A percentile compares a stretch with the other conserved stretches of the same genome.
These are phyloP conservation scores for Lachancea lanzarotensis DNA, from an alignment of 805 yeast genomes.

Conservation along the genomic window DNA sequence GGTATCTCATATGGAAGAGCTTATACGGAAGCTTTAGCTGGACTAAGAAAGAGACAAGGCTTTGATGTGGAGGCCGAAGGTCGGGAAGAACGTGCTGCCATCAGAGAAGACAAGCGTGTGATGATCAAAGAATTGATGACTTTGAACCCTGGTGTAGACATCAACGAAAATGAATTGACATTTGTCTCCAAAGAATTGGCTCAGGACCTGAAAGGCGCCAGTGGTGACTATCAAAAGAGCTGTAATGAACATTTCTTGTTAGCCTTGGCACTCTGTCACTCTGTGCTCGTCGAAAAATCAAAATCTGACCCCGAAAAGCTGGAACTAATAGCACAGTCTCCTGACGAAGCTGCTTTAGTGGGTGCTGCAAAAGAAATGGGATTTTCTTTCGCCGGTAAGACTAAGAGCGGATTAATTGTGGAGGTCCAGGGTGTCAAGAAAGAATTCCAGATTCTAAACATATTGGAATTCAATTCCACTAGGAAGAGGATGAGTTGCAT, in stretches of 20 bases:
- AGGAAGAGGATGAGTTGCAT: conserved; percentile 86
- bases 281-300: conserved; percentile 65
- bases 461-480: conserved; percentile 73
- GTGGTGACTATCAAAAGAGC: conserved; percentile 42
- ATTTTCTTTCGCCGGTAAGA: conserved; percentile 55
- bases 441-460: conserved; percentile 65
- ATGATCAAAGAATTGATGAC: conserved; percentile 47
- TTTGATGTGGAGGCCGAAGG: conserved; percentile 62
- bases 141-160: conserved; percentile 34
- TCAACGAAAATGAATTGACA: conserved; percentile 56
- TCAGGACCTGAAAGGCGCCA: conserved; percentile 49
- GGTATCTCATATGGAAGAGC: conserved; percentile 72
- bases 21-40: conserved; percentile 77
- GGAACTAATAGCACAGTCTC: conserved; percentile 69
- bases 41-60: conserved; percentile 72
- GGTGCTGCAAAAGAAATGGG: conserved; percentile 77
- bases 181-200: conserved; percentile 64
- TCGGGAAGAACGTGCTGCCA: conserved; percentile 43
- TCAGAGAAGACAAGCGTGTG: conserved; percentile 49
- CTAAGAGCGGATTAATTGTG: conserved; percentile 60
- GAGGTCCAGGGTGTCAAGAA: conserved; percentile 64
- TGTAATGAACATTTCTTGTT: conserved; percentile 71
- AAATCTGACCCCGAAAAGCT: conserved; percentile 50
- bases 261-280: conserved; percentile 70
- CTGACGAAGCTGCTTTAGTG: conserved; percentile 83